Evolutionary conservation across 768 basidiomycete genomes (phyloP), one percentile per base, ranked within the genome.

Genomic region (Kwoniella europaea): DNA sequence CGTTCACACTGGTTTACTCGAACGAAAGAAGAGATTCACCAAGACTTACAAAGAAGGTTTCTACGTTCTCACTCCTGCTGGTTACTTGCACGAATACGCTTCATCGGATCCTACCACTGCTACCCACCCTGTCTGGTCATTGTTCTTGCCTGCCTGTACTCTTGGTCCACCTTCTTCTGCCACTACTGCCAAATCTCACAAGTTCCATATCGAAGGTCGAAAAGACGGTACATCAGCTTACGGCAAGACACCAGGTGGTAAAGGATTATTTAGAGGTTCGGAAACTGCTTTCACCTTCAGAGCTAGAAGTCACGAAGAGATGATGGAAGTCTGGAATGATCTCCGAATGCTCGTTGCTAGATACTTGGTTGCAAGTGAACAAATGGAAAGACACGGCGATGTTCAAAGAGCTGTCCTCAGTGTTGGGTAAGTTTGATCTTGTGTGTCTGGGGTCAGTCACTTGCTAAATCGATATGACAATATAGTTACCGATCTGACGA

Each of bases 291-390:
- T 92, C 90, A 92, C 90, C 60, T 98, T 99, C 87, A 88, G 94
- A 44, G 88, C 92, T 57, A 86, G 96, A 70, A 91, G 90, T 69
- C 89, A 91, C 74, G 96, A 98, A 73, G 96, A 98, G 76, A 94
- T 98, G 93, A 93, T 98, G 93, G 97, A 99, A 85, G 97, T 97
- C 93, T 99, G 97, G 97, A 98, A 98, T 80, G 97, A 98, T 81
- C 87, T 95, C 52, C 85, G 92, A 71, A 94, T 95, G 93, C 86
- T 96, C 52, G 95, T 94, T 77, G 93, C 94, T 22, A 85, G 93
- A 72, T 98, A 97, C 82, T 87, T 99, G 64, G 93, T 98, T 52
- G 94, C 94, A 43, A 92, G 91, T 74, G 97, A 98, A 85, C 88
- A 89, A 81, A 91, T 98, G 85, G 93, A 97, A 85, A 87, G 97